These are phyloP conservation scores for Debaryomyces udenii DNA, from an alignment of 1,139 yeast species.

Conservation along the genomic window DNA sequence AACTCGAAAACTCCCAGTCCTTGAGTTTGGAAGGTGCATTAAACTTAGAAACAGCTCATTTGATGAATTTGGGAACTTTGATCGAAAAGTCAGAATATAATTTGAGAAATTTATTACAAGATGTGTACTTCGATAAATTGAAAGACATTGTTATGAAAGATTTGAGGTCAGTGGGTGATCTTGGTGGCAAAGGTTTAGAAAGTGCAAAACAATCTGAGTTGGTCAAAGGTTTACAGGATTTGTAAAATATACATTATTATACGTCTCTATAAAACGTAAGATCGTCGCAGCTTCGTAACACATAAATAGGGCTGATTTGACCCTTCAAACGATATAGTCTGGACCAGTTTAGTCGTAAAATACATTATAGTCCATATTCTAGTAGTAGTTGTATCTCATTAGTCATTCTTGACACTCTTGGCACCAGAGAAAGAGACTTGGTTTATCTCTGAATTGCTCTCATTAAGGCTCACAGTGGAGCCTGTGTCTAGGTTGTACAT, in stretches of 20 bases:
- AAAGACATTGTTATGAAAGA: constrained; percentile 76
- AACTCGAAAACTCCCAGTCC: constrained; percentile 55
- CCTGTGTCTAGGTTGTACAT: constrained; percentile 35
- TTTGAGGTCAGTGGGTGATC: constrained; percentile 58
- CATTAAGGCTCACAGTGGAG: constrained; percentile 25
- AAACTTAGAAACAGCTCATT: constrained; percentile 62
- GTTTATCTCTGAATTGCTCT: constrained; percentile 3
- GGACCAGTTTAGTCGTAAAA: too few species aligned
- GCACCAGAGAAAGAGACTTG: too few species aligned
- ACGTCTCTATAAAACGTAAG: not conserved
- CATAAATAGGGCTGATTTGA: too few species aligned
- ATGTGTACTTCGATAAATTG: constrained; percentile 93
- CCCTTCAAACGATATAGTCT: too few species aligned
- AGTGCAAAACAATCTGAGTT: constrained; percentile 50
- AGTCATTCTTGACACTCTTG: constrained; percentile 3
- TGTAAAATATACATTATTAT: constrained; percentile 16
- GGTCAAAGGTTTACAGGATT: constrained; percentile 49
- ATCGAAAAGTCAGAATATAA: constrained; percentile 89
- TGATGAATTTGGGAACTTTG: constrained; percentile 81
- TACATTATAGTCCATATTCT: too few species aligned
- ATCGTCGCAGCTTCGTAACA: too few species aligned
- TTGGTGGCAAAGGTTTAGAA: constrained; percentile 42
- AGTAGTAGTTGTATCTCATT: not conserved
- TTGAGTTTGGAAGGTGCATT: constrained; percentile 41
- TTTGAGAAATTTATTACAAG: constrained; percentile 84